Conservation (phyloP, 176 grass and related monocot species). For the Oryza meridionalis region DNA sequence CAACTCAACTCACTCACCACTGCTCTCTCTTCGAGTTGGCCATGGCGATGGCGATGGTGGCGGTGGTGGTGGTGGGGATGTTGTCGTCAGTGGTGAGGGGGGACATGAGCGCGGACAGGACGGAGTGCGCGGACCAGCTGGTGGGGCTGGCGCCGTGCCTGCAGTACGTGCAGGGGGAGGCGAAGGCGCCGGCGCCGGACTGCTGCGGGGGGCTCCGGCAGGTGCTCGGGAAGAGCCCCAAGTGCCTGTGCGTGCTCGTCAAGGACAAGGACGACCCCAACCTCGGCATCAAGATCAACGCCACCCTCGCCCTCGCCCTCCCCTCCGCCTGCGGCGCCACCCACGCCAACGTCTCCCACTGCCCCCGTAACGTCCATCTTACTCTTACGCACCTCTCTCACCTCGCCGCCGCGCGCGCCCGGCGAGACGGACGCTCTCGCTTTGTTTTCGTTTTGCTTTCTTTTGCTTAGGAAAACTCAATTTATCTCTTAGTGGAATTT, state of each 20-base stretch:
- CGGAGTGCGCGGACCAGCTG: slow-evolving; percentile 78
- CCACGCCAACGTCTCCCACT: slow-evolving; percentile 80
- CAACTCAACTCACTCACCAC: too few species aligned
- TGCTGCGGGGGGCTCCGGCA: slow-evolving; percentile 83
- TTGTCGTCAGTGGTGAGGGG: not conserved
- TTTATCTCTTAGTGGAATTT: too few species aligned
- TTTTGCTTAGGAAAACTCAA: too few species aligned
- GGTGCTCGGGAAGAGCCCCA: slow-evolving; percentile 76
- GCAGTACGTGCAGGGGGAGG: slow-evolving; percentile 76
- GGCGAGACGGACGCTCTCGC: too few species aligned
- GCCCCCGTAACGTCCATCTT: slow-evolving; percentile 55
- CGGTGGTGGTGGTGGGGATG: not conserved
- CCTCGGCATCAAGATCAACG: slow-evolving; percentile 91
- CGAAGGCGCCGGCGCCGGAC: slow-evolving; percentile 70
- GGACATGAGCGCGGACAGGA: slow-evolving; percentile 68
- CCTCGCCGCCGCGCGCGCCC: not conserved
- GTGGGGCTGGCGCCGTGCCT: slow-evolving; percentile 82
- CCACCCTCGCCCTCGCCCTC: slow-evolving; percentile 73
- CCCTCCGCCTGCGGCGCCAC: slow-evolving; percentile 65
- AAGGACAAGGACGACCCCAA: slow-evolving; percentile 85
- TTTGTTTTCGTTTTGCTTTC: too few species aligned
- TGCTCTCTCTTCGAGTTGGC: too few species aligned
- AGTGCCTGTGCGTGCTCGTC: slow-evolving; percentile 92
- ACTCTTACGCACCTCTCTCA: not conserved
- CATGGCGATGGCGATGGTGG: not conserved